phyloP scores from a whole-genome alignment of 305 asterid genomes.

The Solanum hybrid region DNA sequence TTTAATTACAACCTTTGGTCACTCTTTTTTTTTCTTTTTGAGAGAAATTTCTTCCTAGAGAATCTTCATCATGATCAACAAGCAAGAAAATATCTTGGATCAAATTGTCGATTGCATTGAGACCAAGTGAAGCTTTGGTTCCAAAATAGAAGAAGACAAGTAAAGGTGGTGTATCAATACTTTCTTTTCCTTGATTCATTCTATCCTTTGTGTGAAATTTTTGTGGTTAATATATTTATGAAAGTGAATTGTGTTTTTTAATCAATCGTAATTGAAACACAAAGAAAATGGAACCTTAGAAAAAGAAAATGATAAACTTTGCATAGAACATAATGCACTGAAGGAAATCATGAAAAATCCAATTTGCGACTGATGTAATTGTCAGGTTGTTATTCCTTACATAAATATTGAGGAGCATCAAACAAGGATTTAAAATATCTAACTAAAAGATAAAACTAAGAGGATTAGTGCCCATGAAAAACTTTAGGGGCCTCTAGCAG shows the following conservation, averaged over 20 bases:
- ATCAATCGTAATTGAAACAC: neutral
- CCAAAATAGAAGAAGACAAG: neutral
- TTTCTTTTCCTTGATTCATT: neutral
- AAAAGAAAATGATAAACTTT: neutral
- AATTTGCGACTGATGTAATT: constrained; percentile 25
- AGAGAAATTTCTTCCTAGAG: constrained; percentile 21
- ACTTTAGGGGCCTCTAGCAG: constrained; percentile 26
- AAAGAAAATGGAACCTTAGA: neutral
- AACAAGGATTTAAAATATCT: constrained; percentile 55
- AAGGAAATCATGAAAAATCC: constrained; percentile 64
- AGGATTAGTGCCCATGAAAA: constrained; percentile 33
- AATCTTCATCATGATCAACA: constrained; percentile 70
- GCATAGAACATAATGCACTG: constrained; percentile 19
- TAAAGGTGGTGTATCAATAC: neutral
- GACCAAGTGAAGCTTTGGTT: neutral
- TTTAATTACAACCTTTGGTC: neutral
- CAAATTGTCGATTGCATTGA: constrained; percentile 20
- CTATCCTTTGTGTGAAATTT: neutral
- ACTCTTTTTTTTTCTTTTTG: neutral
- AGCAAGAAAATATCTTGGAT: constrained; percentile 47
- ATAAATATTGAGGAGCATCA: constrained; percentile 46
- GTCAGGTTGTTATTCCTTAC: constrained; percentile 24
- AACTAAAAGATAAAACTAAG: constrained; percentile 55
- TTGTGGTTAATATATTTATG: neutral
- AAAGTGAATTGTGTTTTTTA: neutral